Conservation (phyloP, 75 land plant species). For the Pinus tabuliformis region DNA sequence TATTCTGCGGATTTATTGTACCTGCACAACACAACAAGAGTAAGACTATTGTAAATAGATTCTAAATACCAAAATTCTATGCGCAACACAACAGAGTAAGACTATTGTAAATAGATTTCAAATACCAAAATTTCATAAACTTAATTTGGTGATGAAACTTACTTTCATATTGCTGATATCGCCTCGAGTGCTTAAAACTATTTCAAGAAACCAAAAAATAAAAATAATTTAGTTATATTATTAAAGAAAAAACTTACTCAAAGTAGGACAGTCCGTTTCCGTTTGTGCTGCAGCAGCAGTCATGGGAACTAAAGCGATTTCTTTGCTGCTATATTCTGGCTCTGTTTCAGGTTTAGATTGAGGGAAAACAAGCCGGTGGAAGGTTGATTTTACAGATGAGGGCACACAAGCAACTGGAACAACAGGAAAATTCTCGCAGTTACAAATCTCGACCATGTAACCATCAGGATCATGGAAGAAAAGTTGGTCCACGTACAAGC, state of each 20-base stretch:
- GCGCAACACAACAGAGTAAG: no score
- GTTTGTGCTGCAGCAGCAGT: neutral
- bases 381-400: neutral
- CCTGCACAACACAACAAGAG: no score
- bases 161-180: no score
- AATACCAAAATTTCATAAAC: no score
- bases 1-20: no score
- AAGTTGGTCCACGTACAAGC: slow-evolving; percentile 30
- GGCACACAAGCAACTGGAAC: slow-evolving; percentile 19
- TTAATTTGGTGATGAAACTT: no score
- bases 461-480: slow-evolving; percentile 63
- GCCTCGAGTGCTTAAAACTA: no score
- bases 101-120: no score
- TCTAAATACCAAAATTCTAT: no score
- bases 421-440: slow-evolving; percentile 55
- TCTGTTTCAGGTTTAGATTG: neutral
- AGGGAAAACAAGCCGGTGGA: neutral
- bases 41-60: no score
- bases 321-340: neutral
- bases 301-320: neutral
- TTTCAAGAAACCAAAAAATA: no score
- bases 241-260: neutral
- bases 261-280: neutral
- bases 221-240: no score
- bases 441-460: slow-evolving; percentile 68